Base-by-base conservation (phyloP, 140 eudicot species). In the Erigeron philadelphicus region DNA sequence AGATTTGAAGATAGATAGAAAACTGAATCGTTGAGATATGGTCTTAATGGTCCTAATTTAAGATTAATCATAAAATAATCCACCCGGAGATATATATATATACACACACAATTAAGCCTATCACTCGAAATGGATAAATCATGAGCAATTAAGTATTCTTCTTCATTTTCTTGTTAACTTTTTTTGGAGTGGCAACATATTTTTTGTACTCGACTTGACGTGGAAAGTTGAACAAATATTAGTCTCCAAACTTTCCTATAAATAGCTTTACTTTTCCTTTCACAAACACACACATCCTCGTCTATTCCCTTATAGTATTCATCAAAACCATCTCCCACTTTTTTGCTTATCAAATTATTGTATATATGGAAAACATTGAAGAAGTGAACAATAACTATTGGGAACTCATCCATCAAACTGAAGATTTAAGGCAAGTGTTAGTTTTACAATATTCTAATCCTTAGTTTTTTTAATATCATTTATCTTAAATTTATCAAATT, bases 361-460 rank as follows among this genome's bases (percentile, higher is more conserved):
- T 62, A n/a, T n/a, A n/a, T n/a, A 81, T 81, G 86, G 86, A 81
- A 45, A 76, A 76, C 69, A 62, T 54, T 48, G 76, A 68, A 1
- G 82, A 79, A 15, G 82, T 76, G 19, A 72, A 31, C 38, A 31
- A 31, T 31, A 31, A 1, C 38, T 31, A 85, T 44, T 85, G 91
- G 91, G 91, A 85, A 68, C 71, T 83, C 67, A 71, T 77, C 52
- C 73, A 72, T 66, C 88, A 75, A 18, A 15, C 59, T n/a, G 74
- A 80, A 45, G 86, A 83, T 25, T 80, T 73, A 69, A 72, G 84
- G 88, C 73, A 73, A 19, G 25, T 53, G 18, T 1, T 6, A n/a
- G 35, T 25, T 31, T 31, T 31, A 31, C 38, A 31, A 31, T 16
- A 9, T 63, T 25, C 35, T 1, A 3, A n/a, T 9, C 10, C 10